A percentile compares a stretch with the other conserved stretches of the same genome.
These are phyloP conservation scores for Sporothrix schenckii DNA, from an alignment of 2,329 filamentous ascomycete genomes.

Conservation along the genomic window DNA sequence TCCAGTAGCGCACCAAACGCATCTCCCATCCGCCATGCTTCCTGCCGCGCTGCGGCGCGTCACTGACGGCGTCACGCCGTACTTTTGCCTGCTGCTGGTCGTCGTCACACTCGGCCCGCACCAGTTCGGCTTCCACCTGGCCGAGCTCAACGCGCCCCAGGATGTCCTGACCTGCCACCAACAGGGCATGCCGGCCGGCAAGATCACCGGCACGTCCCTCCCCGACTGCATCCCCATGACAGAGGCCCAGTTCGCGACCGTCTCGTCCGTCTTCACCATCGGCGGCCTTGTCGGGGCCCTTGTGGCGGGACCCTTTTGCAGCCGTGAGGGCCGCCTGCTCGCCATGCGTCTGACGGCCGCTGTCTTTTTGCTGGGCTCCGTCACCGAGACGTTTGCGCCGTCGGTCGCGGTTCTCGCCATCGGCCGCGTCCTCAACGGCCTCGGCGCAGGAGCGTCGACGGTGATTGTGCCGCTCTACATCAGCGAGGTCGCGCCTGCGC, in stretches of 20 bases:
- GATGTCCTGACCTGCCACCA: conserved; percentile 87
- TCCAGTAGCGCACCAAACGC: not conserved
- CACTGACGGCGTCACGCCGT: conserved; percentile 65
- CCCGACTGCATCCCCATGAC: conserved; percentile 88
- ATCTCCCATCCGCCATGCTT: conserved; percentile 27
- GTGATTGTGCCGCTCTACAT: conserved; percentile 96
- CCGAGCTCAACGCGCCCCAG: conserved; percentile 93
- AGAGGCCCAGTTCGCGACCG: conserved; percentile 76
- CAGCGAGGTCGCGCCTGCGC: conserved; percentile 80
- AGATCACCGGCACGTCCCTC: conserved; percentile 46
- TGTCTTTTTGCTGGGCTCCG: conserved; percentile 75
- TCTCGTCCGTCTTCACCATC: conserved; percentile 88
- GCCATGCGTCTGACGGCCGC: conserved; percentile 77
- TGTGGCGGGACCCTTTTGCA: conserved; percentile 75
- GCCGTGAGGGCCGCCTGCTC: conserved; percentile 71
- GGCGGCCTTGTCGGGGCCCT: conserved; percentile 86
- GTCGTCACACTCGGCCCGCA: conserved; percentile 83
- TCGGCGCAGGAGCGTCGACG: conserved; percentile 84
- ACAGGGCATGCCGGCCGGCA: conserved; percentile 44
- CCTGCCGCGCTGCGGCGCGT: conserved; percentile 45
- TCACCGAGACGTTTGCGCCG: conserved; percentile 71
- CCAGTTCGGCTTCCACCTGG: conserved; percentile 95
- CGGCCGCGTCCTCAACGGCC: conserved; percentile 77
- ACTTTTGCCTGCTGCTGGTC: conserved; percentile 74
- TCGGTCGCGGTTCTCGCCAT: conserved; percentile 68